phyloP scores from a whole-genome alignment of 495 filamentous ascomycete species.

The Echria macrotheca region DNA sequence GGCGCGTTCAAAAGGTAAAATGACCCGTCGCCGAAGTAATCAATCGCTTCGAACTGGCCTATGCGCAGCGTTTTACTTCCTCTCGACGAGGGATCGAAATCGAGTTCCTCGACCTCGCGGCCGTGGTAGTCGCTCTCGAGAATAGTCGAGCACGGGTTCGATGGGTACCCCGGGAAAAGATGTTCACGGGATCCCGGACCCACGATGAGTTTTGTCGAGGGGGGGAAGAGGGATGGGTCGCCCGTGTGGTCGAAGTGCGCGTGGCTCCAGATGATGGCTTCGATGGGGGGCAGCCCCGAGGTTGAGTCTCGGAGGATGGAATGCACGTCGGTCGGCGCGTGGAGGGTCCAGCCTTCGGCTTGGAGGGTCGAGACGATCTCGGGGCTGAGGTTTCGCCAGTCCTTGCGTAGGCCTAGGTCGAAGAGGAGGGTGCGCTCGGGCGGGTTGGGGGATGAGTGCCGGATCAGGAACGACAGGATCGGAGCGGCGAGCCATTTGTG shows the following conservation, averaged over 20 bases:
- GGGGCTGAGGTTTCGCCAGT: conserved; percentile 38
- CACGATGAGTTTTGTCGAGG: conserved; percentile 47
- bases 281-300: conserved; percentile 39
- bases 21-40: conserved; percentile 58
- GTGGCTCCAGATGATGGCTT: conserved; percentile 57
- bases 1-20: conserved; percentile 55
- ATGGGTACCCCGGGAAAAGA: conserved; percentile 48
- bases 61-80: conserved; percentile 32
- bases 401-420: conserved; percentile 51
- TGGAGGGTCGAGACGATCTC: no score
- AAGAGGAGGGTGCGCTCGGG: conserved; percentile 37
- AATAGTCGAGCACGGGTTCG: conserved; percentile 32
- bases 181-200: conserved; percentile 50
- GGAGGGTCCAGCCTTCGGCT: no score
- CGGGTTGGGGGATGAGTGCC: conserved; percentile 33
- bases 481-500: conserved; percentile 35
- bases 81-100: conserved; percentile 26
- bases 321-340: no score
- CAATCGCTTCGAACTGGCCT: conserved; percentile 46
- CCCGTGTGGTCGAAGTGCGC: conserved; percentile 59
- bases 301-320: no score
- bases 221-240: conserved; percentile 46
- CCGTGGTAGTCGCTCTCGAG: conserved; percentile 42
- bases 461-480: conserved; percentile 49
- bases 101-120: conserved; percentile 39